phyloP scores from a whole-genome alignment of 1,284 basidiomycete genomes.

The Grifola frondosa region DNA sequence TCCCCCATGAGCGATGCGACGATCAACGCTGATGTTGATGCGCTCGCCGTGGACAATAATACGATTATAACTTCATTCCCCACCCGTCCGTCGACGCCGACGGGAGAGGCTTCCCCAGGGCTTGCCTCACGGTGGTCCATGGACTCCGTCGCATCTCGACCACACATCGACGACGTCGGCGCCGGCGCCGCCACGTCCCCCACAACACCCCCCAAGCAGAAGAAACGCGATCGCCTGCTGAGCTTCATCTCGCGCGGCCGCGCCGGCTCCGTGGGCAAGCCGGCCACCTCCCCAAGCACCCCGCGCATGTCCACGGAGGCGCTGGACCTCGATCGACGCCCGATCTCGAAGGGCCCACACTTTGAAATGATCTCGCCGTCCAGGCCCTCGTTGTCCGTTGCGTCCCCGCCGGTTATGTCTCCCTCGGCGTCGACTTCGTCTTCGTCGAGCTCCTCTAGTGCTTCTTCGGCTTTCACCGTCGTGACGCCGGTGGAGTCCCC shows the following conservation, averaged over 20 bases:
- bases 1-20: slow-evolving; percentile 16
- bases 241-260: slow-evolving; percentile 33
- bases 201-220: slow-evolving; percentile 21
- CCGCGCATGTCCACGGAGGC: slow-evolving; percentile 17
- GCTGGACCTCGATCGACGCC: slow-evolving; percentile 17
- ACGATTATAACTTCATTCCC: slow-evolving; percentile 9
- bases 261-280: slow-evolving; percentile 29
- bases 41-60: slow-evolving; percentile 12
- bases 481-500: slow-evolving; percentile 28
- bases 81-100: slow-evolving; percentile 8
- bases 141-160: slow-evolving; percentile 28
- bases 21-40: slow-evolving; percentile 8
- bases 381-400: slow-evolving; percentile 19
- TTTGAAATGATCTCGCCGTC: slow-evolving; percentile 16
- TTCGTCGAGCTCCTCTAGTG: slow-evolving; percentile 20
- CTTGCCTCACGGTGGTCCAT: slow-evolving; percentile 33
- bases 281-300: slow-evolving; percentile 18
- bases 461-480: slow-evolving; percentile 23
- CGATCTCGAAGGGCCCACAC: slow-evolving; percentile 8
- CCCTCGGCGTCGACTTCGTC: slow-evolving; percentile 14
- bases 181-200: slow-evolving; percentile 17
- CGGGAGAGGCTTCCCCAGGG: slow-evolving; percentile 15
- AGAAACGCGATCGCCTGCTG: slow-evolving; percentile 30
- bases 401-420: slow-evolving; percentile 6
- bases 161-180: slow-evolving; percentile 16